Evolutionary conservation across 192 early-diverging fungal species (phyloP), one percentile per base, ranked within the genome.

Genomic region (Entrophospora sp.): DNA sequence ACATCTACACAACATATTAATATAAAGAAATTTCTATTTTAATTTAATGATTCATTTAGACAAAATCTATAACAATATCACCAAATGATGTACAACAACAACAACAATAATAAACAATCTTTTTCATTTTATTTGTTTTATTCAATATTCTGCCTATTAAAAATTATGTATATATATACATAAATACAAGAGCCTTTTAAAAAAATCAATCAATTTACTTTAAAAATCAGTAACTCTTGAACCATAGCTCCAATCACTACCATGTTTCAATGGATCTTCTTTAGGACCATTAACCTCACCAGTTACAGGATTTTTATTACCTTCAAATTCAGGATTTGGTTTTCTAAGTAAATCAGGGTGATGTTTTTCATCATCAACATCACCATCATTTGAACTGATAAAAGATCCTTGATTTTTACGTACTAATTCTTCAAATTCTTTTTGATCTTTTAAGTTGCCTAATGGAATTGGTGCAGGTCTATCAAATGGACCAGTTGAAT

Each of bases 221-320:
- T 71, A 84, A 75, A 84, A 84, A 37, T 84, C 82, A n/a, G 82
- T 84, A 8, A 84, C 82, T 61, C 78, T 64, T 24, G 79, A 76
- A n/a, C 81, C 79, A 73, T 78, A 84, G 36, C 80, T 81, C 91
- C 91, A 93, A 69, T 93, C 91, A 13, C n/a, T n/a, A n/a, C 87
- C 87, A 70, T 88, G 90, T 24, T 83, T 82, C 14, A 90, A 83
- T 9, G 91, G 91, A 51, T 93, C 89, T 20, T 87, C 82, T 66
- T 86, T 91, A 5, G 91, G 91, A 2, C 91, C 91, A 30, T 84
- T 83, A 25, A 89, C 70, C 70, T 92, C 89, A 13, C 88, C 88
- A 37, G 91, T 93, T 2, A 67, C 61, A 6, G 90, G 91, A 64
- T 93, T 93, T 30, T 79, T 80, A 37, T 88, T 79, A 25, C 89